Evolutionary conservation across 1,139 yeast species (phyloP), one percentile per base, ranked within the genome.

Genomic region (Candida dubliniensis): DNA sequence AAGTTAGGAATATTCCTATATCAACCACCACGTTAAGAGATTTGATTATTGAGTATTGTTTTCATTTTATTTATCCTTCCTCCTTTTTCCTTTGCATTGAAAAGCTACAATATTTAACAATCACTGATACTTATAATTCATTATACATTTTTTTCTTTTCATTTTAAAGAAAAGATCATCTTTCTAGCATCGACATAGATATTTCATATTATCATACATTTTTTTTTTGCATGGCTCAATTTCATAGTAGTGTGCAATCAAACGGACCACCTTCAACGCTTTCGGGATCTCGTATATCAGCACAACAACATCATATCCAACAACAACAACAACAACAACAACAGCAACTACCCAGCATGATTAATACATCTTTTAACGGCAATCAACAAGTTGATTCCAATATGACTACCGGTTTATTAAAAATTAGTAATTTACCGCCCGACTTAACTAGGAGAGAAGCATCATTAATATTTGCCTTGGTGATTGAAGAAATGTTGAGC

Each of bases 401-500:
- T 31, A 27, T 33, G 6, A 53, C 47, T 31, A 31, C 44, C 9
- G 48, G 49, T 1, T 33, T 52, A 10, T 41, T 53, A 13, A 48
- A 48, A 26, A 40, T 53, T 12, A 41, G 48, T 4, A 53, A 53
- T 57, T 63, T 89, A 18, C 97, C 98, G 1, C 60, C 71, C 8
- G 96, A 90, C 60, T 68, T 90, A 37, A 66, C 91, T 3, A 61
- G 75, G 29, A 80, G 96, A 58, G 98, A 91, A 63, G 85, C 93
- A 14, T 74, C 81, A 35, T 72, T 87, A 31, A 74, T 91, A 29
- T 91, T 91, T 60, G 79, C 96, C 7, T 74, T 91, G 53, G 95
- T 95, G 14, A 73, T 77, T 46, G 96, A 88, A 54, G 88, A 86
- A 53, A 61, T 82, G 31, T 64, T 64, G 27, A 63, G 71, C 51